Evolutionary conservation across 169 alveolate genomes (phyloP).

Genomic region (Plasmodium ovale): DNA sequence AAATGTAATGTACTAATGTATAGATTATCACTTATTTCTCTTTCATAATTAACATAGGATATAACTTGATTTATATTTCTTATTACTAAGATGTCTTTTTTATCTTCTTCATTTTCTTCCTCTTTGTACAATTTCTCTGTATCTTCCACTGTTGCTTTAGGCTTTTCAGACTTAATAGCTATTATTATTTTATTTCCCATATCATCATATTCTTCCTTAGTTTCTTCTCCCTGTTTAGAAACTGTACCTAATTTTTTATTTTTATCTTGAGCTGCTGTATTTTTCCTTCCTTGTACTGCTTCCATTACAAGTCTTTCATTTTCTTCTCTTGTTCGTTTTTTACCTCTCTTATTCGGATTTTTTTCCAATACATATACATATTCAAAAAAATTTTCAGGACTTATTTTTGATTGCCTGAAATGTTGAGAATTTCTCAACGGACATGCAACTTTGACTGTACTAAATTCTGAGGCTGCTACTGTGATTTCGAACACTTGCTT

Average conservation of each 20-base stretch:
- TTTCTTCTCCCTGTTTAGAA: neutral
- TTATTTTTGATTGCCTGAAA: conserved; percentile 52
- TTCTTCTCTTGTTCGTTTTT: neutral
- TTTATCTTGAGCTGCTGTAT: too few relatives aligned
- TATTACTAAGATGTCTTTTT: conserved; percentile 23
- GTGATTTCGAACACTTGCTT: conserved; percentile 44
- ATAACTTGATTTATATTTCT: conserved; percentile 53
- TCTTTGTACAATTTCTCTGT: neutral
- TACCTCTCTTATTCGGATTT: neutral
- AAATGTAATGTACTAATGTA: conserved; percentile 19
- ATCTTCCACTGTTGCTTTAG: conserved; percentile 65
- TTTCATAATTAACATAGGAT: conserved; percentile 26
- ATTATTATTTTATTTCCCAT: conserved; percentile 59
- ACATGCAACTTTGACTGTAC: conserved; percentile 28
- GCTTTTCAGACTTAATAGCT: conserved; percentile 27
- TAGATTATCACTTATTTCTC: conserved; percentile 27
- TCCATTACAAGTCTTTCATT: neutral
- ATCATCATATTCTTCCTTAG: conserved; percentile 21
- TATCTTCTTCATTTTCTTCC: neutral
- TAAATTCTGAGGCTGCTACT: conserved; percentile 51
- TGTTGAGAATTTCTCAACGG: conserved; percentile 39
- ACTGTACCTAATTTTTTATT: neutral
- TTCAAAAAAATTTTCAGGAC: conserved; percentile 71
- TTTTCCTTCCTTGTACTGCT: neutral
- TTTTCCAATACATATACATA: conserved; percentile 36